phyloP scores from a whole-genome alignment of 352 stramenopile species.

The Aphanomyces euteiches region DNA sequence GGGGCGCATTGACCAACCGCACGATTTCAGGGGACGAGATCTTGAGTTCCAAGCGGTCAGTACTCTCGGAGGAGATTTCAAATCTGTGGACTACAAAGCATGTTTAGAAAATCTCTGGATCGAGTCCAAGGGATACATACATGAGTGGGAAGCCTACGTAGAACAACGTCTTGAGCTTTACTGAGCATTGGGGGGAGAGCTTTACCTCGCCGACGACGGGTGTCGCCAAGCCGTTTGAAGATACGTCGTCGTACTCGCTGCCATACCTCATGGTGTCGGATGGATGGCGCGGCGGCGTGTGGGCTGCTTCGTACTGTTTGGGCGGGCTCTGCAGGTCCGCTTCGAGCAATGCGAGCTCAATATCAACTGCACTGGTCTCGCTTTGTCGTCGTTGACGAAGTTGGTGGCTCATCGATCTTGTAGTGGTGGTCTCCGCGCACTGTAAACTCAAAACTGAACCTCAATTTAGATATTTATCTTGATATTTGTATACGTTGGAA shows the following conservation, averaged over 20 bases:
- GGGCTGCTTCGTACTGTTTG: too few species aligned
- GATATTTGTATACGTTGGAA: neutral
- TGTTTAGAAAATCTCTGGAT: neutral
- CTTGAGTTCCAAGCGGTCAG: neutral
- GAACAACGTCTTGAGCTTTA: neutral
- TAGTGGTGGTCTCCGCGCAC: neutral
- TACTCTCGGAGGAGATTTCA: neutral
- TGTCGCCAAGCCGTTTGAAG: neutral
- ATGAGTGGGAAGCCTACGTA: neutral
- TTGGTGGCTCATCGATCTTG: neutral
- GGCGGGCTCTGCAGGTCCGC: neutral
- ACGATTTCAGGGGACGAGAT: neutral
- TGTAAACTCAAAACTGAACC: conserved; percentile 5
- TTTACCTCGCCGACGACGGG: neutral
- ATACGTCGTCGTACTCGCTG: neutral
- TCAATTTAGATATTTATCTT: neutral
- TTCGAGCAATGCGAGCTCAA: neutral
- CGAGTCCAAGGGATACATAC: neutral
- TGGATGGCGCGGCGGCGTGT: too few species aligned
- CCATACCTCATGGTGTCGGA: neutral
- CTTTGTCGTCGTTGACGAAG: neutral
- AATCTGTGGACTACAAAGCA: neutral
- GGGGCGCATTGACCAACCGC: neutral
- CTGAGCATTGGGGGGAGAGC: neutral
- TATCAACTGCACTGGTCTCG: conserved; percentile 1